A percentile compares a stretch with the other conserved stretches of the same genome.
Evolutionary conservation across 2,329 filamentous ascomycete genomes (phyloP).

Genomic region (Ploettnerulaceae sp.): DNA sequence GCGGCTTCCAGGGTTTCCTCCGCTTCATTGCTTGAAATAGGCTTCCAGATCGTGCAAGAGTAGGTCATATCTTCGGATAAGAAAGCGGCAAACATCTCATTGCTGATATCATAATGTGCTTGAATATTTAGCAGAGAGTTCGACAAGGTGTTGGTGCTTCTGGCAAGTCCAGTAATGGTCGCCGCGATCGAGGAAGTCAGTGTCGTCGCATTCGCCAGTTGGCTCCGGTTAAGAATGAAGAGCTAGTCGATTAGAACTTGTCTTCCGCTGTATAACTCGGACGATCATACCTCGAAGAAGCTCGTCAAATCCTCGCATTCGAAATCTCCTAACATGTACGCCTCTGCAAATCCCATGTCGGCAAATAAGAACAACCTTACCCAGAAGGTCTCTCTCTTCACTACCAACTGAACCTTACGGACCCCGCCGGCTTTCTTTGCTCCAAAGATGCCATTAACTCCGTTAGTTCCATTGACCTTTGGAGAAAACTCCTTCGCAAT

Average conservation of each 20-base stretch:
- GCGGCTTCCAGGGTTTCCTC: conserved; percentile 59
- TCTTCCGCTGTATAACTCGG: not conserved
- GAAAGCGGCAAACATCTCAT: conserved; percentile 71
- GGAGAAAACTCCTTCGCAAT: conserved; percentile 37
- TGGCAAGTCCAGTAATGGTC: conserved; percentile 53
- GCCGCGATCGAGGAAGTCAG: conserved; percentile 54
- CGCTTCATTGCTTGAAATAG: conserved; percentile 37
- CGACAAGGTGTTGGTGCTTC: conserved; percentile 51
- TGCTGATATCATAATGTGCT: conserved; percentile 72
- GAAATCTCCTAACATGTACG: conserved; percentile 69
- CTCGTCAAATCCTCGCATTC: conserved; percentile 60
- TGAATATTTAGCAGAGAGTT: conserved; percentile 61
- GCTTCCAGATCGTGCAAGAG: conserved; percentile 64
- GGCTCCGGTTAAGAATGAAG: not conserved
- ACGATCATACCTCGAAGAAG: conserved; percentile 56
- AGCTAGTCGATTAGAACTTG: conserved; percentile 38
- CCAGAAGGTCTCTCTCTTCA: conserved; percentile 66
- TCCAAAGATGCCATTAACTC: conserved; percentile 19
- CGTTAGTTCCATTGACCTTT: conserved; percentile 35
- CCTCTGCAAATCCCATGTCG: conserved; percentile 65
- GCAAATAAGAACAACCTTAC: conserved; percentile 63
- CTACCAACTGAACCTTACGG: conserved; percentile 49
- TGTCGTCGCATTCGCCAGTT: conserved; percentile 48
- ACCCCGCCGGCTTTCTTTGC: conserved; percentile 36
- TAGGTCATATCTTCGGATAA: conserved; percentile 74